Conservation (phyloP, 2,329 filamentous ascomycete species). For the Cytospora paraplurivora region DNA sequence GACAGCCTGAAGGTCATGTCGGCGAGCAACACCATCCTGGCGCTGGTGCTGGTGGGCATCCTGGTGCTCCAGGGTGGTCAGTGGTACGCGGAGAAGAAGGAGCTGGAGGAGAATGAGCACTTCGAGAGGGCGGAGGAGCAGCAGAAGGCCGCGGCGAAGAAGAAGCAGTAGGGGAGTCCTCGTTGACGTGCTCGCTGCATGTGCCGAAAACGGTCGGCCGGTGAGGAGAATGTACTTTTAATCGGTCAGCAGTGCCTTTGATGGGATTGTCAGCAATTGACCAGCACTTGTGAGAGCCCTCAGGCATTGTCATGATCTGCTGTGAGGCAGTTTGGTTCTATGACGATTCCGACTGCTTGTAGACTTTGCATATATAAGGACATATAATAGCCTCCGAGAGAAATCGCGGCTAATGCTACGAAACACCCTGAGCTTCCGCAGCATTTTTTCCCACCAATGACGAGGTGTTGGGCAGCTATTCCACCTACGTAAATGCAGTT, state of each 20-base stretch:
- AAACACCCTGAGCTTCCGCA: background rate
- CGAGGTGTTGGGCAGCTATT: background rate
- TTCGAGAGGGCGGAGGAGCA: constrained; percentile 53
- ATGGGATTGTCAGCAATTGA: too few species aligned
- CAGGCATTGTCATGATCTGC: background rate
- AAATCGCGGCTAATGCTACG: background rate
- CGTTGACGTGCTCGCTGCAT: background rate
- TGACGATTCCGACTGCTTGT: background rate
- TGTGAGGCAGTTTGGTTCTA: background rate
- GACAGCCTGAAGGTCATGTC: constrained; percentile 89
- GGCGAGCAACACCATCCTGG: constrained; percentile 94
- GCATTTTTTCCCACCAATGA: background rate
- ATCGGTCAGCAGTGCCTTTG: background rate
- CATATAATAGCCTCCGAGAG: background rate
- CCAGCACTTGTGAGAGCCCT: background rate
- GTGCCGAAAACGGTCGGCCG: background rate
- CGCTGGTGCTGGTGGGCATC: constrained; percentile 87
- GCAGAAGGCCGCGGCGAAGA: constrained; percentile 26
- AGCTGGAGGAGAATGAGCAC: constrained; percentile 74
- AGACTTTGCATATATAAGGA: background rate
- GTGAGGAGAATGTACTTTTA: background rate
- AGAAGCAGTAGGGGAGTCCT: constrained; percentile 30
- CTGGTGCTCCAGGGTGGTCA: constrained; percentile 92
- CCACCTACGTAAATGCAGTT: background rate
- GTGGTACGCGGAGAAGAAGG: constrained; percentile 97